Evolutionary conservation across 1,139 yeast genomes (phyloP).

Genomic region (Pneumocystis murina): DNA sequence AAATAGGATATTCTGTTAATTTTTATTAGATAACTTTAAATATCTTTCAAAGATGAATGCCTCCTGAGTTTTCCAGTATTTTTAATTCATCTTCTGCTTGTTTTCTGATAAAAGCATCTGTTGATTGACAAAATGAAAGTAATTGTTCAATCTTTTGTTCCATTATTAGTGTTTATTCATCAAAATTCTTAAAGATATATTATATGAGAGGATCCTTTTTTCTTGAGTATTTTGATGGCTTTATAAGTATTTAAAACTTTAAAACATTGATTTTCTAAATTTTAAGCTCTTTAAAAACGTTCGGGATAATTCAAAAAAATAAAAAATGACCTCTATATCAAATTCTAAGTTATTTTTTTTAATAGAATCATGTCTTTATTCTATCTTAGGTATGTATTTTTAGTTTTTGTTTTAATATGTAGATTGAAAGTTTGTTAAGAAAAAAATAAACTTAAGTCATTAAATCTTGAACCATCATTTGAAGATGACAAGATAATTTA

Average conservation of each 20-base stretch:
- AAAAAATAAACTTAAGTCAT: background rate
- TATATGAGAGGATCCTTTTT: too few species aligned
- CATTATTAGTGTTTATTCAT: background rate
- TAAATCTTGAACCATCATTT: background rate
- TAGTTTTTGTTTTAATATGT: background rate
- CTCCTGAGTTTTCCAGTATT: background rate
- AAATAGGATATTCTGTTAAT: constrained; percentile 5
- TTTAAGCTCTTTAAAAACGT: background rate
- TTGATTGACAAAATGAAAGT: background rate
- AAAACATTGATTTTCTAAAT: background rate
- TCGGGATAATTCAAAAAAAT: background rate
- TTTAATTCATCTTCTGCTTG: background rate
- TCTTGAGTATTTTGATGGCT: too few species aligned
- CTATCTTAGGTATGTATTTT: background rate
- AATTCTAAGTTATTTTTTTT: background rate
- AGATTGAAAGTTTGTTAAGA: background rate
- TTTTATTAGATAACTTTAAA: background rate
- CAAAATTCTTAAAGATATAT: too few species aligned
- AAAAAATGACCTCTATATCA: background rate
- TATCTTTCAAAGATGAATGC: background rate
- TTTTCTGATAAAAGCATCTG: background rate
- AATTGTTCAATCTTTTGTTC: background rate
- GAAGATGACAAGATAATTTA: background rate
- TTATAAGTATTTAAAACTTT: background rate
- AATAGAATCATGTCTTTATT: background rate